A percentile compares a stretch with the other conserved stretches of the same genome.
These are phyloP conservation scores for Passalora sequoiae DNA, from an alignment of 2,329 filamentous ascomycete species.

Conservation along the genomic window DNA sequence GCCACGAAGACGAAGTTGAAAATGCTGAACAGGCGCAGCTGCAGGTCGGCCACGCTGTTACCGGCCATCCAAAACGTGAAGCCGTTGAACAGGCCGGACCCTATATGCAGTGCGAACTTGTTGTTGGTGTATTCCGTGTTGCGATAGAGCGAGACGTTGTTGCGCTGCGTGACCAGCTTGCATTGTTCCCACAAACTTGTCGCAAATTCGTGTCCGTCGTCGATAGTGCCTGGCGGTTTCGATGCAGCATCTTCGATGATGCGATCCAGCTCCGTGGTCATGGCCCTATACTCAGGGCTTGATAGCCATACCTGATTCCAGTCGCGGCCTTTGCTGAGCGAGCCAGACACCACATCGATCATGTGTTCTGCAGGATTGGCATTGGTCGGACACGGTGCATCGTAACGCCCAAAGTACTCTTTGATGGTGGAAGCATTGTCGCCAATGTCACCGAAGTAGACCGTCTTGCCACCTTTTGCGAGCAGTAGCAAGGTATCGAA, in stretches of 20 bases:
- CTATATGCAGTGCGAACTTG: conserved; percentile 55
- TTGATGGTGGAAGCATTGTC: conserved; percentile 39
- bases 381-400: conserved; percentile 47
- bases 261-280: conserved; percentile 39
- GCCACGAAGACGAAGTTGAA: conserved; percentile 36
- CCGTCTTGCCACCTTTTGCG: conserved; percentile 59
- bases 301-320: conserved; percentile 45
- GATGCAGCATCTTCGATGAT: conserved; percentile 36
- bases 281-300: conserved; percentile 35
- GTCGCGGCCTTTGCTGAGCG: conserved; percentile 38
- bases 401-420: conserved; percentile 51
- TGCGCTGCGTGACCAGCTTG: conserved; percentile 41
- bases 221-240: conserved; percentile 34
- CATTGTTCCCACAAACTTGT: conserved; percentile 41
- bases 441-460: conserved; percentile 60
- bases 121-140: conserved; percentile 63
- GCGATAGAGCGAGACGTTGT: conserved; percentile 57
- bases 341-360: conserved; percentile 45
- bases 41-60: conserved; percentile 34
- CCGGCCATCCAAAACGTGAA: conserved; percentile 47
- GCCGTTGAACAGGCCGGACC: conserved; percentile 46
- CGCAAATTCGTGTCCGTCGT: conserved; percentile 43
- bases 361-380: conserved; percentile 53
- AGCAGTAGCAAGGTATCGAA: conserved; percentile 63
- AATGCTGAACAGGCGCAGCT: conserved; percentile 32